Conservation (phyloP, 345 rosid genomes). For the Arabis alpina region DNA sequence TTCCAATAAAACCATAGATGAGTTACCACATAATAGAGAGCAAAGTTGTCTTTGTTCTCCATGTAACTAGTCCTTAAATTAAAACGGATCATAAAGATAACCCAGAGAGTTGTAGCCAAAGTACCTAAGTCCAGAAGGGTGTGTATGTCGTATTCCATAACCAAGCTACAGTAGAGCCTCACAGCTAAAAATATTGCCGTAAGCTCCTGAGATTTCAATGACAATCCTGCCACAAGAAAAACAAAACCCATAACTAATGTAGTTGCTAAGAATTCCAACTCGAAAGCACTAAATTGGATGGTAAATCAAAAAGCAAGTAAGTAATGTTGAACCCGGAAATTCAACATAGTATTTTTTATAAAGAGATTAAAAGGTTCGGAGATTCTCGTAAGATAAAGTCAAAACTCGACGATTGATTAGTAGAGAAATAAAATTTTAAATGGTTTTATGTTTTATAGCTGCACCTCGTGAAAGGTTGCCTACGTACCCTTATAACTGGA, state of each 20-base stretch:
- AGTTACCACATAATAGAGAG: conserved; percentile 87
- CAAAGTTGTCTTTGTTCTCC: conserved; percentile 97
- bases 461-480: no score
- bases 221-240: conserved; percentile 52
- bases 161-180: conserved; percentile 93
- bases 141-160: conserved; percentile 98
- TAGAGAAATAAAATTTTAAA: no score
- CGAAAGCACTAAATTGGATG: neutral
- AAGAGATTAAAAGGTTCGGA: no score
- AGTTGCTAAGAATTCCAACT: no score
- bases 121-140: conserved; percentile 94
- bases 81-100: conserved; percentile 96
- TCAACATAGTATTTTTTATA: no score
- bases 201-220: conserved; percentile 92
- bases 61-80: conserved; percentile 89
- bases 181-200: conserved; percentile 94
- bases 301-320: neutral
- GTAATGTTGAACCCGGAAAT: no score
- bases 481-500: no score
- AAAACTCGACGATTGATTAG: no score
- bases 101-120: conserved; percentile 95
- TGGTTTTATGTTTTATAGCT: no score
- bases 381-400: no score
- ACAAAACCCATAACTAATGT: no score
- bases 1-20: neutral